These are phyloP conservation scores for Kondoa subrosea DNA, from an alignment of 768 basidiomycete genomes.

Conservation along the genomic window DNA sequence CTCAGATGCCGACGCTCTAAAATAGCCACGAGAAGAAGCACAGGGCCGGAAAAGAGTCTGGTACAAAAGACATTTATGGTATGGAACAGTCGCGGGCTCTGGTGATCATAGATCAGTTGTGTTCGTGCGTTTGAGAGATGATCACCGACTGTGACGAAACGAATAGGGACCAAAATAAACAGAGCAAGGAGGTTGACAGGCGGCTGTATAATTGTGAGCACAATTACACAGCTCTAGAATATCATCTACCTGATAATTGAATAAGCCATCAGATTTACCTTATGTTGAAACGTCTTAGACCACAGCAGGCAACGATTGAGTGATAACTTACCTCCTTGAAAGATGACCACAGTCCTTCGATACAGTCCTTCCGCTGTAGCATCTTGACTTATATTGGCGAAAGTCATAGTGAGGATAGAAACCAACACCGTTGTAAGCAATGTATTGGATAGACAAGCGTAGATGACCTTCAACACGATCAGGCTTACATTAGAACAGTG, in stretches of 20 bases:
- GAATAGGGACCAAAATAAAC: conserved; percentile 67
- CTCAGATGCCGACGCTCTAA: neutral
- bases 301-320: too few species aligned
- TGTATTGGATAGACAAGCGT: conserved; percentile 34
- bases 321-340: conserved; percentile 57
- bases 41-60: neutral
- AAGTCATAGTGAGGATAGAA: conserved; percentile 76
- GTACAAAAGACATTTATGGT: conserved; percentile 15
- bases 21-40: conserved; percentile 1
- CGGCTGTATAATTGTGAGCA: conserved; percentile 39
- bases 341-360: conserved; percentile 38
- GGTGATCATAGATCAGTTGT: neutral
- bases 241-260: conserved; percentile 20
- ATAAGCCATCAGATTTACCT: conserved; percentile 14
- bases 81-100: conserved; percentile 28
- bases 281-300: too few species aligned
- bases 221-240: neutral
- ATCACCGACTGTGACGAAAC: conserved; percentile 43
- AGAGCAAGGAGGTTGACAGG: conserved; percentile 81
- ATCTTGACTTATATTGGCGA: conserved; percentile 80
- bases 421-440: conserved; percentile 52
- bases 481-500: neutral
- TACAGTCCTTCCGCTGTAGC: conserved; percentile 36
- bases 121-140: neutral
- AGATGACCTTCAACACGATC: conserved; percentile 1